Evolutionary conservation across 2,329 filamentous ascomycete species (phyloP).

Genomic region (Neofusicoccum laricinum): DNA sequence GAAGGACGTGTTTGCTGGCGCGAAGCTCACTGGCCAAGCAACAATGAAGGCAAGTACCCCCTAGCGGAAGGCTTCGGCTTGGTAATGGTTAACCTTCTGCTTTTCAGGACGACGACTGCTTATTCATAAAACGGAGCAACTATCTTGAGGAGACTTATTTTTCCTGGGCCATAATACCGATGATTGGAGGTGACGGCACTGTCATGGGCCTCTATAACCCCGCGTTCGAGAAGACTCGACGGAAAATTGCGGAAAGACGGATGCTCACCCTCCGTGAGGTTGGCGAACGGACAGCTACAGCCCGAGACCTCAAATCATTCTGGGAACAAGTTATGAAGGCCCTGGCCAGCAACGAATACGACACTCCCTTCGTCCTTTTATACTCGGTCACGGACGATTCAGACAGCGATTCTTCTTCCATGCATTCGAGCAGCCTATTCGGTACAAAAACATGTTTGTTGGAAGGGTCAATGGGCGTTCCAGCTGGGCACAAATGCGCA

Average conservation of each 20-base stretch:
- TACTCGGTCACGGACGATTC: constrained; percentile 72
- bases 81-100: not conserved
- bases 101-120: constrained; percentile 65
- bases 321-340: constrained; percentile 69
- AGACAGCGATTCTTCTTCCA: constrained; percentile 69
- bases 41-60: constrained; percentile 61
- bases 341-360: constrained; percentile 69
- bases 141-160: constrained; percentile 79
- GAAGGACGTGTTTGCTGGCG: constrained; percentile 64
- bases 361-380: constrained; percentile 73
- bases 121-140: constrained; percentile 68
- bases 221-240: constrained; percentile 74
- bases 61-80: not conserved
- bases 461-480: constrained; percentile 70
- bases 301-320: constrained; percentile 70
- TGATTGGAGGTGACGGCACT: constrained; percentile 70
- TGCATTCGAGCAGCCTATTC: constrained; percentile 64
- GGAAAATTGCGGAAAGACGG: constrained; percentile 73
- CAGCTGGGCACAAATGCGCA: constrained; percentile 60
- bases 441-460: constrained; percentile 64
- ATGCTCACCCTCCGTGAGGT: constrained; percentile 78
- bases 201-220: constrained; percentile 78
- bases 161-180: constrained; percentile 76
- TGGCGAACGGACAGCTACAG: constrained; percentile 69
- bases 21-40: constrained; percentile 68